Evolutionary conservation across 371 early-diverging fungal species (phyloP).

Genomic region (Apophysomyces variabilis): DNA sequence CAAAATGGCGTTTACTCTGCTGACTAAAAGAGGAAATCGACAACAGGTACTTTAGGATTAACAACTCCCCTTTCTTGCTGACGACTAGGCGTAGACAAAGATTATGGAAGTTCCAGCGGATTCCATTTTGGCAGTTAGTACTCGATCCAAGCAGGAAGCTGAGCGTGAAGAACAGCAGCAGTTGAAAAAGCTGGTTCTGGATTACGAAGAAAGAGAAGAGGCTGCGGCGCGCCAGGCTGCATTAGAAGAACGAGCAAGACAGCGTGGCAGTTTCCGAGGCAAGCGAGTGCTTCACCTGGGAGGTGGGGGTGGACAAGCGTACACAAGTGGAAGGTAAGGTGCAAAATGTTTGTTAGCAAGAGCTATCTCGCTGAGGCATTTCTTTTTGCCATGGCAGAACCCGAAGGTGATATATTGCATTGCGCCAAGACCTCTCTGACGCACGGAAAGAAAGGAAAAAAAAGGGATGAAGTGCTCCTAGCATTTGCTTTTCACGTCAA

Average conservation of each 20-base stretch:
- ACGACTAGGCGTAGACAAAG: constrained; percentile 45
- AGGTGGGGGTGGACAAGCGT: constrained; percentile 40
- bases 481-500: constrained; percentile 2
- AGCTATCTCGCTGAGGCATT: not conserved
- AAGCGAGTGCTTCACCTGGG: constrained; percentile 45
- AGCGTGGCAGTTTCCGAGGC: constrained; percentile 33
- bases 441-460: constrained; percentile 1
- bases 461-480: not conserved
- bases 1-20: constrained; percentile 83
- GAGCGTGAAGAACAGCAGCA: constrained; percentile 88
- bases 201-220: constrained; percentile 86
- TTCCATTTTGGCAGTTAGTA: constrained; percentile 81
- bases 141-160: constrained; percentile 84
- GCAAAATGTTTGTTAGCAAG: not conserved
- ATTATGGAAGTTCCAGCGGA: constrained; percentile 86
- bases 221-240: constrained; percentile 62
- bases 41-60: constrained; percentile 65
- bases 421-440: not conserved
- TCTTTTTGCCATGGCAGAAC: not conserved
- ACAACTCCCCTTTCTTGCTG: constrained; percentile 4
- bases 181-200: constrained; percentile 89
- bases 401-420: not conserved
- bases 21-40: constrained; percentile 93
- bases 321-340: constrained; percentile 22
- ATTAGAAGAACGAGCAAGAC: constrained; percentile 39